Percentiles rank a stretch among this genome's conserved stretches.
Conservation (phyloP, 1,284 basidiomycete genomes). For the Fistulinella staudtii region DNA sequence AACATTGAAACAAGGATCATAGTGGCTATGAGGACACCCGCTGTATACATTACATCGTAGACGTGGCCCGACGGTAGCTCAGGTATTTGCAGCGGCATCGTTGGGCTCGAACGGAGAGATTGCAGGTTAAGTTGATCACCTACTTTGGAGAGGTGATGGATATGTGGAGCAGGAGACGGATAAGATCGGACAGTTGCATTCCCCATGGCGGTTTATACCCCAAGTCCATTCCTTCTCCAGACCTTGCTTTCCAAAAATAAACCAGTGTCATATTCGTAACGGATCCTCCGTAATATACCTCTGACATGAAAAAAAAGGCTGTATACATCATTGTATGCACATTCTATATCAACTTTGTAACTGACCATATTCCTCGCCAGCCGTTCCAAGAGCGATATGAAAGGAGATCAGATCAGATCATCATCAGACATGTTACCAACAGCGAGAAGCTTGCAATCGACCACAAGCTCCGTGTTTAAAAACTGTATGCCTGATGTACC, state of each 20-base stretch:
- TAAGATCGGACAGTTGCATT: too few species aligned
- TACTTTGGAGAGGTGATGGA: too few species aligned
- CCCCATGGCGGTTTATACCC: too few species aligned
- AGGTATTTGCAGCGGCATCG: conserved; percentile 4
- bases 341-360: not conserved
- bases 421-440: not conserved
- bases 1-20: not conserved
- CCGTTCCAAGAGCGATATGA: not conserved
- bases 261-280: too few species aligned
- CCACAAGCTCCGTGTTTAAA: too few species aligned
- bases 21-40: not conserved
- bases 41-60: not conserved
- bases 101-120: not conserved
- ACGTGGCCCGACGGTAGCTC: not conserved
- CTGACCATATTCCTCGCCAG: not conserved
- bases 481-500: too few species aligned
- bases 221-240: too few species aligned
- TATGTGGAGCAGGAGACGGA: too few species aligned
- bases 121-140: too few species aligned
- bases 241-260: too few species aligned
- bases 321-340: not conserved
- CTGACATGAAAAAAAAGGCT: not conserved
- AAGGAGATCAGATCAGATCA: not conserved
- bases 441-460: too few species aligned
- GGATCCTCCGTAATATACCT: not conserved